A percentile compares a stretch with the other conserved stretches of the same genome.
These are phyloP conservation scores for Serendipita sp. DNA, from an alignment of 768 basidiomycete genomes.

Conservation along the genomic window DNA sequence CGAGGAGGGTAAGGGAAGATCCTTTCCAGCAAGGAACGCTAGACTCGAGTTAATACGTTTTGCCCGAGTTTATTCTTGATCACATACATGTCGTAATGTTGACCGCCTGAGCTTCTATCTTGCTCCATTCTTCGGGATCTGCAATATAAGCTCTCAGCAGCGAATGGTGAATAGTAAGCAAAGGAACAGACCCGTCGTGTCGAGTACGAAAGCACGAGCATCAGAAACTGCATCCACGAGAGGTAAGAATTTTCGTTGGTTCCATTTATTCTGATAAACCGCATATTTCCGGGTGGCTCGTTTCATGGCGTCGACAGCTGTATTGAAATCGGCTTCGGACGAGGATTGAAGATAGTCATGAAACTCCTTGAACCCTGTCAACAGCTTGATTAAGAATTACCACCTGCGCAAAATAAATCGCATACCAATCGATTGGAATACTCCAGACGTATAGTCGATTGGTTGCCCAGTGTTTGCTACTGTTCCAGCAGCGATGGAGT, in stretches of 20 bases:
- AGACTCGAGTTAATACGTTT: neutral
- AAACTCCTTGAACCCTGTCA: conserved; percentile 84
- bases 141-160: neutral
- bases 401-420: neutral
- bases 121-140: neutral
- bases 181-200: conserved; percentile 44
- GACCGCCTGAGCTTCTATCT: neutral
- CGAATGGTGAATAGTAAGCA: neutral
- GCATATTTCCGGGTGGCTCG: conserved; percentile 79
- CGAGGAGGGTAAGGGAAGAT: neutral
- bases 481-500: conserved; percentile 11
- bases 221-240: conserved; percentile 34
- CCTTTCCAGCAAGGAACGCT: neutral
- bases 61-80: neutral
- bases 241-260: conserved; percentile 76
- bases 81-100: neutral
- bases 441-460: conserved; percentile 61
- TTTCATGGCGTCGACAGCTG: conserved; percentile 68
- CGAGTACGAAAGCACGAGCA: conserved; percentile 39
- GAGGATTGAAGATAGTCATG: conserved; percentile 39
- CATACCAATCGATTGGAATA: conserved; percentile 87
- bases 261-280: conserved; percentile 81
- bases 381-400: neutral
- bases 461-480: neutral
- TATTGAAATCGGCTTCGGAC: conserved; percentile 28